These are phyloP conservation scores for Escovopsis sp. DNA, from an alignment of 2,329 filamentous ascomycete species.

Conservation along the genomic window DNA sequence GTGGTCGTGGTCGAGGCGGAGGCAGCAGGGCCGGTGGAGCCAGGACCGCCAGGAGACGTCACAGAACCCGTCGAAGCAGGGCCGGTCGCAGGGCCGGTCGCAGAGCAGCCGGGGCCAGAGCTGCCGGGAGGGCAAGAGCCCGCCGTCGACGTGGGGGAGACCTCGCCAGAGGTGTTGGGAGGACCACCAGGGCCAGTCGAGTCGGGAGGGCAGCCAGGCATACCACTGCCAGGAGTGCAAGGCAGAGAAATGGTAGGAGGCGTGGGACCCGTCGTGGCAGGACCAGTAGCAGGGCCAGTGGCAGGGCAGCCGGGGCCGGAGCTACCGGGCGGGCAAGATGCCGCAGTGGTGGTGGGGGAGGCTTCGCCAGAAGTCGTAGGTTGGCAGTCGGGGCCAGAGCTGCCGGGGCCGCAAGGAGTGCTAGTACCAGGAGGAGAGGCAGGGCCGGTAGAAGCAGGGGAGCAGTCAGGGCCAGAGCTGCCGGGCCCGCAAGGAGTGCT, in stretches of 20 bases:
- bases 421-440: not conserved
- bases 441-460: constrained; percentile 5
- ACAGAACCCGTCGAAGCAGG: constrained; percentile 1
- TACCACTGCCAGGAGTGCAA: constrained; percentile 4
- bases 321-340: constrained; percentile 2
- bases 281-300: constrained; percentile 4
- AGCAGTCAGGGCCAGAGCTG: constrained; percentile 1
- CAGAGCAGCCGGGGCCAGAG: not conserved
- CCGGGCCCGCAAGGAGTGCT: not conserved
- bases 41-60: constrained; percentile 2
- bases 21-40: too few relatives aligned
- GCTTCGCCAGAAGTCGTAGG: constrained; percentile 4
- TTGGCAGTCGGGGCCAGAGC: constrained; percentile 2
- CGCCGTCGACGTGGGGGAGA: not conserved
- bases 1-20: not conserved
- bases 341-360: not conserved
- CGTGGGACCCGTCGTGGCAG: constrained; percentile 2
- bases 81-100: constrained; percentile 4
- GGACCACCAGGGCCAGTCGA: constrained; percentile 3
- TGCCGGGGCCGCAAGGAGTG: constrained; percentile 3
- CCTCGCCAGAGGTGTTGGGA: constrained; percentile 4
- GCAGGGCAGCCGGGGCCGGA: not conserved
- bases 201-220: not conserved
- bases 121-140: constrained; percentile 1
- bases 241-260: constrained; percentile 7